phyloP scores from a whole-genome alignment of 345 rosid species.

The Lagerstroemia speciosa region DNA sequence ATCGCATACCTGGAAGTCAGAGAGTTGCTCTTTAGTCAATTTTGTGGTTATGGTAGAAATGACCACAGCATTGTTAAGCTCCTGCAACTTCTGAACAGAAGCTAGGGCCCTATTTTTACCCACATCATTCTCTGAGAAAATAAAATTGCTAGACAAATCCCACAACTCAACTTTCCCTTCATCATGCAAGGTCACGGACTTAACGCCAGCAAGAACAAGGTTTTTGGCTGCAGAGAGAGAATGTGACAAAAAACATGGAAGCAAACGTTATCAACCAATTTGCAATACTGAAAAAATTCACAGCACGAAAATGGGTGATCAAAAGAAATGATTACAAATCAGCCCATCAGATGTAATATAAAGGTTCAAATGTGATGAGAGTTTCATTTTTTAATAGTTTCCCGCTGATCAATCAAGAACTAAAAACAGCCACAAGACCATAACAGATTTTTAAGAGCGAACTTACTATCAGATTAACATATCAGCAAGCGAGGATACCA shows the following conservation, averaged over 20 bases:
- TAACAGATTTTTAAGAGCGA: no score
- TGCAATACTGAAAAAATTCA: not conserved
- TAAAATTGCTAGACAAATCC: slow-evolving; percentile 88
- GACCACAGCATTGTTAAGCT: slow-evolving; percentile 80
- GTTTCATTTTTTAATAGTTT: not conserved
- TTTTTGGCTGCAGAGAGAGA: slow-evolving; percentile 70
- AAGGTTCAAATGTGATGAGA: not conserved
- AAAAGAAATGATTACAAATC: not conserved
- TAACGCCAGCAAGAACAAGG: slow-evolving; percentile 93
- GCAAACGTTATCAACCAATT: not conserved
- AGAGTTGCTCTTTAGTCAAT: slow-evolving; percentile 67
- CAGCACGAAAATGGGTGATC: not conserved
- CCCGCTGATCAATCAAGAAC: not conserved
- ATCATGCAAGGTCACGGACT: slow-evolving; percentile 95
- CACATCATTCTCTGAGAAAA: slow-evolving; percentile 69
- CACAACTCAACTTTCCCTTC: slow-evolving; percentile 72
- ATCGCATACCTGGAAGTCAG: slow-evolving; percentile 64
- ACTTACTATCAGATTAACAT: not conserved
- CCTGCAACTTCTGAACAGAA: slow-evolving; percentile 89
- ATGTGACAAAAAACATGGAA: not conserved
- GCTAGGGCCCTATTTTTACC: slow-evolving; percentile 96
- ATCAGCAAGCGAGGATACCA: not conserved
- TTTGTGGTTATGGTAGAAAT: slow-evolving; percentile 60
- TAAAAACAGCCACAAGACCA: not conserved
- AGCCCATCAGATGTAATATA: not conserved